A percentile compares a stretch with the other conserved stretches of the same genome.
Conservation (phyloP, 1,284 basidiomycete species). For the Ceratobasidium sp. region DNA sequence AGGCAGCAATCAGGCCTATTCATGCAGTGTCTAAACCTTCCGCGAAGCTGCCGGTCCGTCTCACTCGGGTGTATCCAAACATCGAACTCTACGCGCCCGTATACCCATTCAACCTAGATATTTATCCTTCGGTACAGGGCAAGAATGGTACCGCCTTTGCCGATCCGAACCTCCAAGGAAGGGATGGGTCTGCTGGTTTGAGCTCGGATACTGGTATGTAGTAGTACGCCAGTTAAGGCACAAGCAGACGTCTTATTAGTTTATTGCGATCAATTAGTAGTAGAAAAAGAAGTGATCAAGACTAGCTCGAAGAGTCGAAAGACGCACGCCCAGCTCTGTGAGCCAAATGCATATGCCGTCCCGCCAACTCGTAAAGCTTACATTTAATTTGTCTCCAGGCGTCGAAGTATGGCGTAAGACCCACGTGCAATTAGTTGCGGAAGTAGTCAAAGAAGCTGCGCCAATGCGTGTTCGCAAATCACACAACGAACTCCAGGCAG, state of each 20-base stretch:
- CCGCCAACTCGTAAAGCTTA: neutral
- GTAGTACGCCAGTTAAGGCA: neutral
- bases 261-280: constrained; percentile 5
- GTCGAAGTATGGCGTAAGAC: constrained; percentile 35
- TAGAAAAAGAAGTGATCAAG: neutral
- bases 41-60: constrained; percentile 1
- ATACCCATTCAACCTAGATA: constrained; percentile 40
- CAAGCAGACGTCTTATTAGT: constrained; percentile 23
- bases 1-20: neutral
- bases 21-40: neutral
- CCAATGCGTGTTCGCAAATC: constrained; percentile 14
- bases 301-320: constrained; percentile 1
- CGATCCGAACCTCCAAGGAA: neutral
- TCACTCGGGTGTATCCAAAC: constrained; percentile 36
- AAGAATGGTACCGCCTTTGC: neutral
- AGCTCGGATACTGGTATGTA: constrained; percentile 27
- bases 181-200: neutral
- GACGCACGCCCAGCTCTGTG: constrained; percentile 39
- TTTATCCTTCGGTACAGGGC: constrained; percentile 37
- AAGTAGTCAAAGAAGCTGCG: constrained; percentile 8
- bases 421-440: constrained; percentile 31
- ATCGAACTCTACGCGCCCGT: constrained; percentile 44
- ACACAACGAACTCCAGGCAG: constrained; percentile 58
- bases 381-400: constrained; percentile 26
- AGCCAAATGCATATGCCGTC: neutral